Percentiles rank a stretch among this genome's conserved stretches.
Evolutionary conservation across 1,139 yeast genomes (phyloP).

Genomic region (Wickerhamomyces sp.): DNA sequence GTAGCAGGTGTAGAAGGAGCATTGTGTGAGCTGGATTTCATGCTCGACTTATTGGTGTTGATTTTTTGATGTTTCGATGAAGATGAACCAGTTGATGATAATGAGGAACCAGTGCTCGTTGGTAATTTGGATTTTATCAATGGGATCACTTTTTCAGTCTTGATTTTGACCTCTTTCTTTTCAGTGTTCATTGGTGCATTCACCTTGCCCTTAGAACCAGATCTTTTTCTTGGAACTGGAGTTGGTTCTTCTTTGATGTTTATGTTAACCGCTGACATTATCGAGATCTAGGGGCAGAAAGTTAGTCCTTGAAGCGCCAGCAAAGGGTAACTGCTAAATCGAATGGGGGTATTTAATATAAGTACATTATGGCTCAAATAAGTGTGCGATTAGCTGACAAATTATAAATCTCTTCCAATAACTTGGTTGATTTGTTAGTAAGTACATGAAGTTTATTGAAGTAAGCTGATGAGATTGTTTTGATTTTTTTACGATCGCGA

Average conservation of each 20-base stretch:
- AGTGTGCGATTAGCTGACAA: no score
- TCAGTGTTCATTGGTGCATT: no score
- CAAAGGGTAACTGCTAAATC: background rate
- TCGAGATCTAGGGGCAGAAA: no score
- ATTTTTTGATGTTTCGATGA: background rate
- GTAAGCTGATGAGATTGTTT: no score
- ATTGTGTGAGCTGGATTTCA: background rate
- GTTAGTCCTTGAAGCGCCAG: background rate
- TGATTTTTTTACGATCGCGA: no score
- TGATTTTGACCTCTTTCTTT: constrained; percentile 16
- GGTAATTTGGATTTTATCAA: constrained; percentile 1
- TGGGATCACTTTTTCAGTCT: constrained; percentile 10
- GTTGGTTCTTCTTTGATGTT: background rate
- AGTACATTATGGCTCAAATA: no score
- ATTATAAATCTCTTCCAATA: no score
- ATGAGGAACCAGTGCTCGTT: background rate
- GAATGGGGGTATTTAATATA: background rate
- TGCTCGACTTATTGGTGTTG: background rate
- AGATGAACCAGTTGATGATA: background rate
- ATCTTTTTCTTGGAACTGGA: background rate
- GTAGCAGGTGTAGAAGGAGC: constrained; percentile 8
- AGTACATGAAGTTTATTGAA: no score
- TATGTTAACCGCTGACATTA: constrained; percentile 1
- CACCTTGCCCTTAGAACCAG: no score
- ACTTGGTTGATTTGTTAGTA: no score